A percentile compares a stretch with the other conserved stretches of the same genome.
Evolutionary conservation across 2,329 filamentous ascomycete species (phyloP).

Genomic region (Sphaceloma murrayae): DNA sequence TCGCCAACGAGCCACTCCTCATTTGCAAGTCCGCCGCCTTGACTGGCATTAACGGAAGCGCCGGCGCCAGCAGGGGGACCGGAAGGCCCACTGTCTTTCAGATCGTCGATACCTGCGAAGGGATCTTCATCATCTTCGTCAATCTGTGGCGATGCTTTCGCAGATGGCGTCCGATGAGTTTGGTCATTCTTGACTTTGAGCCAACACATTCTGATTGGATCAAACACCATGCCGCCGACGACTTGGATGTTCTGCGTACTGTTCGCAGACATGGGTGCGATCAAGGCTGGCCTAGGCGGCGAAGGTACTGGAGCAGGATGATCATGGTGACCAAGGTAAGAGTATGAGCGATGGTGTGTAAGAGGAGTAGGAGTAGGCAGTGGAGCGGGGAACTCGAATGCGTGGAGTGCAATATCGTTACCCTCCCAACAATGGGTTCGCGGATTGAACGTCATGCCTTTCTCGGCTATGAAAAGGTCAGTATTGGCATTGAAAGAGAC

Average conservation of each 20-base stretch:
- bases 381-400: conserved; percentile 54
- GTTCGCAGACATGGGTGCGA: conserved; percentile 66
- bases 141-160: conserved; percentile 39
- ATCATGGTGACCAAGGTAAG: conserved; percentile 26
- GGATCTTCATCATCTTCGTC: conserved; percentile 81
- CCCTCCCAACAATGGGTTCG: conserved; percentile 85
- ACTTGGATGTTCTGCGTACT: conserved; percentile 76
- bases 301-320: conserved; percentile 26
- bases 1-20: conserved; percentile 68
- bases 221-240: conserved; percentile 97
- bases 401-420: conserved; percentile 74
- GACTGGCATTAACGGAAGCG: conserved; percentile 21
- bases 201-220: conserved; percentile 96
- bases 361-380: conserved; percentile 30
- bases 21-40: conserved; percentile 26
- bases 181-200: conserved; percentile 54
- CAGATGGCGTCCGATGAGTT: conserved; percentile 26
- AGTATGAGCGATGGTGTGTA: conserved; percentile 28
- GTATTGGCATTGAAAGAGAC: not conserved
- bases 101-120: conserved; percentile 88
- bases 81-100: conserved; percentile 51
- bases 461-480: conserved; percentile 51
- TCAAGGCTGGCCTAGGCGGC: conserved; percentile 61
- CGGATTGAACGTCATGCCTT: conserved; percentile 95
- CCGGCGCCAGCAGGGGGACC: conserved; percentile 12